Percentiles rank a stretch among this genome's conserved stretches.
These are phyloP conservation scores for Diaporthe sp. DNA, from an alignment of 2,329 filamentous ascomycete genomes.

Conservation along the genomic window DNA sequence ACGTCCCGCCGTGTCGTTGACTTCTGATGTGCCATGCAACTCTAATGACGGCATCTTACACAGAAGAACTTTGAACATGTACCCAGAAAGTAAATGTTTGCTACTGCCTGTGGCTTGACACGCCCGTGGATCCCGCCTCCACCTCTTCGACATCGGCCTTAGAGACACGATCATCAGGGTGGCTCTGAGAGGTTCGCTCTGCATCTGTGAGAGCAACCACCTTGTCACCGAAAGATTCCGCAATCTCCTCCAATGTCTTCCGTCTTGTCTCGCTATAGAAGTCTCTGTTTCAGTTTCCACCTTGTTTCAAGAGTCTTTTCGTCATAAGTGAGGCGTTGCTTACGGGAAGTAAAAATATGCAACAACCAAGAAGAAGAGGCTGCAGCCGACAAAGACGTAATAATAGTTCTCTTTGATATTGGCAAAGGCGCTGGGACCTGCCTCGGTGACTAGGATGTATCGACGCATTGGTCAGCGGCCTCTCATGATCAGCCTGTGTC, in stretches of 20 bases:
- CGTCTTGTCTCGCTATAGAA: conserved; percentile 51
- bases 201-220: conserved; percentile 45
- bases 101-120: background rate
- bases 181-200: background rate
- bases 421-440: conserved; percentile 65
- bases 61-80: background rate
- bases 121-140: background rate
- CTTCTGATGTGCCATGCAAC: too few species aligned
- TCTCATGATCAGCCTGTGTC: background rate
- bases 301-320: background rate
- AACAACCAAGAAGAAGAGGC: conserved; percentile 60
- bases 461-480: too few species aligned
- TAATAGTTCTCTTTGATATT: conserved; percentile 69
- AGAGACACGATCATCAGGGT: background rate
- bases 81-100: background rate
- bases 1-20: too few species aligned
- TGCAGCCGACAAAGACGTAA: conserved; percentile 68
- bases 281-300: background rate
- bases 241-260: conserved; percentile 60
- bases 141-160: conserved; percentile 3
- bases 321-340: background rate
- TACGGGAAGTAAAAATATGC: conserved; percentile 65
- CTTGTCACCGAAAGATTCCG: conserved; percentile 58
- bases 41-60: background rate
- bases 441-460: conserved; percentile 55